Evolutionary conservation across 805 yeast species (phyloP).

Genomic region (Kurtzmaniella cleridarum): DNA sequence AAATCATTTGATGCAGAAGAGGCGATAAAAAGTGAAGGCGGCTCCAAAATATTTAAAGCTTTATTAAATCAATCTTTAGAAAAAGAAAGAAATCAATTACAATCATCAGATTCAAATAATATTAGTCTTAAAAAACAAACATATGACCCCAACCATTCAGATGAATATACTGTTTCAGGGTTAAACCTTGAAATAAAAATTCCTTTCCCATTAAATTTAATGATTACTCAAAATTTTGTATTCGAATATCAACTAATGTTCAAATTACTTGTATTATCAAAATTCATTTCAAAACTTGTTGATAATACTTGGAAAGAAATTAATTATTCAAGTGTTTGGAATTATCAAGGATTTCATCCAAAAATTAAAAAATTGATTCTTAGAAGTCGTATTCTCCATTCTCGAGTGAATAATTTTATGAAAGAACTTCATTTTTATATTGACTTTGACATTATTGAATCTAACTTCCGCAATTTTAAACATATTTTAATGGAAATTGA

Average conservation of each 20-base stretch:
- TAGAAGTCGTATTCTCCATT: constrained; percentile 50
- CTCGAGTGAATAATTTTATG: constrained; percentile 52
- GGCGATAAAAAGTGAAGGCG: constrained; percentile 40
- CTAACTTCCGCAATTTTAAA: constrained; percentile 44
- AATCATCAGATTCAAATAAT: not conserved
- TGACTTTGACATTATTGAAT: constrained; percentile 54
- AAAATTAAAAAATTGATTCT: constrained; percentile 49
- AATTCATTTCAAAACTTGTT: constrained; percentile 53
- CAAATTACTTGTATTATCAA: constrained; percentile 62
- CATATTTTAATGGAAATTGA: constrained; percentile 11
- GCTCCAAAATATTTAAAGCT: constrained; percentile 37
- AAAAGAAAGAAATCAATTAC: constrained; percentile 5
- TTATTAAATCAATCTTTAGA: constrained; percentile 40
- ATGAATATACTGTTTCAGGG: constrained; percentile 42
- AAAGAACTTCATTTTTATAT: constrained; percentile 52
- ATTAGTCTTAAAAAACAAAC: not conserved
- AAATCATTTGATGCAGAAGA: constrained; percentile 51
- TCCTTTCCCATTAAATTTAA: constrained; percentile 83
- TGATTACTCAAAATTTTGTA: constrained; percentile 64
- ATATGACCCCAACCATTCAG: constrained; percentile 24
- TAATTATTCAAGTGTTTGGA: constrained; percentile 63
- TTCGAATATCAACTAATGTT: constrained; percentile 77
- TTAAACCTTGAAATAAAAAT: constrained; percentile 54
- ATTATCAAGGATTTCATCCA: constrained; percentile 36
- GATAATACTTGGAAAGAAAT: constrained; percentile 72